Percentiles rank a stretch among this genome's conserved stretches.
Evolutionary conservation across 495 filamentous ascomycete genomes (phyloP).

Genomic region (Mycothermus thermophilus): DNA sequence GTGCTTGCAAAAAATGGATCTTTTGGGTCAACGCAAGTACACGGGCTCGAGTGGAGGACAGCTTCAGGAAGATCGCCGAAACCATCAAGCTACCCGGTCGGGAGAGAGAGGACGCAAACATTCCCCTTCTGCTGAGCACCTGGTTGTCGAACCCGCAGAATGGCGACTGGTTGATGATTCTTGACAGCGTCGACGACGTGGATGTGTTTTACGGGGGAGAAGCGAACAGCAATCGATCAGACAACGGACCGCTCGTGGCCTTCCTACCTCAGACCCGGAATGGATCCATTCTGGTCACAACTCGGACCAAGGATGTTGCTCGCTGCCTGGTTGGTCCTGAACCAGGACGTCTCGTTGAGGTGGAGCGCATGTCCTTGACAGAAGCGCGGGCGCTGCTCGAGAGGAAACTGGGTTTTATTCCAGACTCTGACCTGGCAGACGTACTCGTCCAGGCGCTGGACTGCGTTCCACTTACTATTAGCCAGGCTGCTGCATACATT

Average conservation of each 20-base stretch:
- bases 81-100: slow-evolving; percentile 20
- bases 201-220: slow-evolving; percentile 14
- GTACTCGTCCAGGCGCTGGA: slow-evolving; percentile 27
- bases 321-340: slow-evolving; percentile 9
- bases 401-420: slow-evolving; percentile 12
- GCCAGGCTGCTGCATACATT: slow-evolving; percentile 37
- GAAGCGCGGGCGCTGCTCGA: slow-evolving; percentile 18
- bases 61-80: slow-evolving; percentile 26
- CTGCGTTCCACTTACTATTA: slow-evolving; percentile 36
- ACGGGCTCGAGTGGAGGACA: slow-evolving; percentile 22
- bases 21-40: slow-evolving; percentile 29
- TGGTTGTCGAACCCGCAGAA: slow-evolving; percentile 28
- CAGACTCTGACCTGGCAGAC: slow-evolving; percentile 7
- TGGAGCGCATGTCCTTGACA: slow-evolving; percentile 14
- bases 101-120: slow-evolving; percentile 23
- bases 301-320: slow-evolving; percentile 15
- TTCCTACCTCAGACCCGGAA: slow-evolving; percentile 29
- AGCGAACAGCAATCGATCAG: not conserved
- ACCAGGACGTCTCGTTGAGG: slow-evolving; percentile 12
- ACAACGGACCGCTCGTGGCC: slow-evolving; percentile 8
- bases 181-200: slow-evolving; percentile 34
- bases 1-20: slow-evolving; percentile 19
- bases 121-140: slow-evolving; percentile 21
- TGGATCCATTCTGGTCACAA: slow-evolving; percentile 27
- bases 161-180: slow-evolving; percentile 26